phyloP scores from a whole-genome alignment of 23 red algal genomes.

The Gracilaria caudata region DNA sequence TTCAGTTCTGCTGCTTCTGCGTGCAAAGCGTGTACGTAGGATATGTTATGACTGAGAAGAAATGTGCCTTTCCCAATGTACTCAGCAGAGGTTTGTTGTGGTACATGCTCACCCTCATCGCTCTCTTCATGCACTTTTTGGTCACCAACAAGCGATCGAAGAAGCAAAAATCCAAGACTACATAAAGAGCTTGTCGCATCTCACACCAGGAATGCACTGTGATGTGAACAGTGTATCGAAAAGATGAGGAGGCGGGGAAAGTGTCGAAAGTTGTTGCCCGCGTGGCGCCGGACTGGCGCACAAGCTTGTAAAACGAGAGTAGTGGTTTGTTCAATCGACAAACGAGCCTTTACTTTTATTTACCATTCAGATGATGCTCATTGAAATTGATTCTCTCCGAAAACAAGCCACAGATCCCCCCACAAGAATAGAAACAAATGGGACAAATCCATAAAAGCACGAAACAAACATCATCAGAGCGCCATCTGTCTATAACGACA shows the following conservation, averaged over 20 bases:
- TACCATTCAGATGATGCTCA: constrained; percentile 10
- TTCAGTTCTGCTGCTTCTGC: constrained; percentile 76
- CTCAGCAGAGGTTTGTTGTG: constrained; percentile 72
- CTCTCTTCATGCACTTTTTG: constrained; percentile 84
- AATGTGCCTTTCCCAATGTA: constrained; percentile 68
- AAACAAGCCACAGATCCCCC: constrained; percentile 10
- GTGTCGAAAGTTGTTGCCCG: not conserved
- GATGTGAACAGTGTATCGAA: not conserved
- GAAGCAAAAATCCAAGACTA: constrained; percentile 28
- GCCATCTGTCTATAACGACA: not conserved
- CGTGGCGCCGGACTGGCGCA: not conserved
- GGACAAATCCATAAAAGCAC: not conserved
- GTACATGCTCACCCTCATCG: constrained; percentile 87
- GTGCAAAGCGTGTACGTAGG: constrained; percentile 83
- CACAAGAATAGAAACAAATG: constrained; percentile 6
- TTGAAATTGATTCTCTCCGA: constrained; percentile 15
- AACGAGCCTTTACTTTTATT: constrained; percentile 28
- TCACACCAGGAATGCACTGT: not conserved
- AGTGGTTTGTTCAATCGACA: constrained; percentile 21
- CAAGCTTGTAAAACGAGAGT: not conserved
- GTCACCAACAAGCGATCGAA: constrained; percentile 70
- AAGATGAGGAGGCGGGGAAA: not conserved
- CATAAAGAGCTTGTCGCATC: not conserved
- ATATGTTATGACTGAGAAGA: constrained; percentile 52
- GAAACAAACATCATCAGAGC: constrained; percentile 1